Conservation (phyloP, 164 flowering plant genomes). For the Warburgia ugandensis region DNA sequence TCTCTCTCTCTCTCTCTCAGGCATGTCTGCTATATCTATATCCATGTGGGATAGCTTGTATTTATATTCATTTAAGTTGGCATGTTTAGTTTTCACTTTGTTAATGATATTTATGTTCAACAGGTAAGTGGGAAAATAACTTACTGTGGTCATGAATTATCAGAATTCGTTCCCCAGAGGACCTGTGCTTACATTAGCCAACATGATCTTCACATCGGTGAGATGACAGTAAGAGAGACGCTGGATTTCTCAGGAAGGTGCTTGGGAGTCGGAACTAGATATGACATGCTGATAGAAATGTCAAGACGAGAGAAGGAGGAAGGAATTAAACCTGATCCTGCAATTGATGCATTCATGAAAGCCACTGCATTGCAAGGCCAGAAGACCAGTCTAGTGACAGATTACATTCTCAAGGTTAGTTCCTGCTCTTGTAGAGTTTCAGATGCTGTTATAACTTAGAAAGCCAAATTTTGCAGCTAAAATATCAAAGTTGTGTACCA, state of each 20-base stretch:
- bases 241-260: slow-evolving; percentile 60
- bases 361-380: slow-evolving; percentile 54
- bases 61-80: no score
- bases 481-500: slow-evolving; percentile 9
- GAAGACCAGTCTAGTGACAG: slow-evolving; percentile 44
- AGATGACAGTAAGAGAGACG: slow-evolving; percentile 60
- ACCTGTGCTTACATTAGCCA: slow-evolving; percentile 66
- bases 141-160: slow-evolving; percentile 50
- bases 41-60: no score
- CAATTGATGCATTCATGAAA: slow-evolving; percentile 60
- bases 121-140: slow-evolving; percentile 47
- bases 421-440: not conserved
- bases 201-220: slow-evolving; percentile 60
- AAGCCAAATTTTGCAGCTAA: not conserved
- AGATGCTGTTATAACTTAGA: not conserved
- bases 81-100: no score
- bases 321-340: slow-evolving; percentile 59
- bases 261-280: slow-evolving; percentile 57
- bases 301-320: slow-evolving; percentile 45
- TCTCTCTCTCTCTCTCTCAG: not conserved
- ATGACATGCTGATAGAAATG: slow-evolving; percentile 43
- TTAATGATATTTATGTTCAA: not conserved
- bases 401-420: slow-evolving; percentile 52
- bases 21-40: not conserved
- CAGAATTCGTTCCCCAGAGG: slow-evolving; percentile 53